Evolutionary conservation across 495 filamentous ascomycete species (phyloP).

Genomic region (Entonaema liquescens): DNA sequence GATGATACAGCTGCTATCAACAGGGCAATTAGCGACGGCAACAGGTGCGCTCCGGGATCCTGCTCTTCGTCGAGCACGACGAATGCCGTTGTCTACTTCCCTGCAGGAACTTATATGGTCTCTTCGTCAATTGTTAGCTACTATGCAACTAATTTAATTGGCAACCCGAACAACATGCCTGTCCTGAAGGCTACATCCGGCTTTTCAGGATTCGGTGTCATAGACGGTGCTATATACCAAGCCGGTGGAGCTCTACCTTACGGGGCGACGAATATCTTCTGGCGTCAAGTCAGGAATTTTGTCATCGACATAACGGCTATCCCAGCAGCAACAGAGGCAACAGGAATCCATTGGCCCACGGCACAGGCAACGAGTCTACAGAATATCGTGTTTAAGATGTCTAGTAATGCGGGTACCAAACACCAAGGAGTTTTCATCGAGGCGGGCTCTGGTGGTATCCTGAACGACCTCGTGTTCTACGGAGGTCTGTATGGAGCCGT

Average conservation of each 20-base stretch:
- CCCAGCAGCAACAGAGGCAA: conserved; percentile 56
- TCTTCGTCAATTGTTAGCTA: conserved; percentile 69
- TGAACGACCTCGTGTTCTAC: conserved; percentile 76
- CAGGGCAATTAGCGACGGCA: conserved; percentile 74
- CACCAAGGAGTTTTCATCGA: conserved; percentile 83
- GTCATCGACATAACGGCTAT: conserved; percentile 73
- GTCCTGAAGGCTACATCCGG: conserved; percentile 68
- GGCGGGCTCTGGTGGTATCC: conserved; percentile 75
- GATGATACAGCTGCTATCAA: conserved; percentile 90
- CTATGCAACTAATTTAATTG: conserved; percentile 73
- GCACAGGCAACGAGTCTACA: conserved; percentile 77
- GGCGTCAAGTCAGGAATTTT: conserved; percentile 76
- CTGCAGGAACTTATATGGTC: conserved; percentile 77
- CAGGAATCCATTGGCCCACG: conserved; percentile 84
- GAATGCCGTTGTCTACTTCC: conserved; percentile 80
- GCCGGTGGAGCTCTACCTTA: conserved; percentile 46
- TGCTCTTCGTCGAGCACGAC: conserved; percentile 81
- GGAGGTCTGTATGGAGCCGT: conserved; percentile 71
- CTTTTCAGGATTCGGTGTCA: conserved; percentile 66
- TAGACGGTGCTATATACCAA: conserved; percentile 67
- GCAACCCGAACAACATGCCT: conserved; percentile 73
- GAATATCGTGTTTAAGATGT: conserved; percentile 77
- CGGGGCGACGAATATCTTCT: conserved; percentile 75
- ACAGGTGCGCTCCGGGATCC: conserved; percentile 74
- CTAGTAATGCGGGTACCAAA: conserved; percentile 59